Base-by-base conservation (phyloP, 2,329 filamentous ascomycete species). In the Pseudogymnoascus sp. region DNA sequence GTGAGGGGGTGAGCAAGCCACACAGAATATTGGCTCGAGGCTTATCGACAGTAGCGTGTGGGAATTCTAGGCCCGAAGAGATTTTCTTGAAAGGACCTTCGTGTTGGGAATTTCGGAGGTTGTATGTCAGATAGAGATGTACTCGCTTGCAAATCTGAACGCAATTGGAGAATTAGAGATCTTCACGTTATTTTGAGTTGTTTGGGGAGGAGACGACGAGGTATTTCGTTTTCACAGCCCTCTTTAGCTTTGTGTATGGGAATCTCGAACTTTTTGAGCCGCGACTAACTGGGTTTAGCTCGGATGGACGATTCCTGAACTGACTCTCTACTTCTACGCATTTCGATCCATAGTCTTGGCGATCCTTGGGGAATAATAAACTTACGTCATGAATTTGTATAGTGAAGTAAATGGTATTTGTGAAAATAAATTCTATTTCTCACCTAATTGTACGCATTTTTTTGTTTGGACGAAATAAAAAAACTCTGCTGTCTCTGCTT, bases 31-130 rank as follows among this genome's bases (percentile, higher is more conserved):
- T 56, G 50, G 28, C 50, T 56, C 25, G 50, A 56, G 28, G 50
- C 50, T 56, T 56, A 56, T 56, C 50, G 50, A 56, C 50, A 56
- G 50, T 56, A 56, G 50, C 50, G 50, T 56, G 50, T 56, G 50
- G 50, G 50, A 56, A 56, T 33, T 35, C 28, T 56, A 56, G 50
- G 50, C 16, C 50, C 50, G 50, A 56, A 56, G 50, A 56, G 50
- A 56, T 56, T 56, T 50, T 56, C 23, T 25, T 10, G 8, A 18
- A n/a, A 16, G 16, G 25, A 10, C 33, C 50, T 31, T 56, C 50
- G 50, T 33, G 50, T 18, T 56, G 50, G 50, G 50, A 33, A 12
- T 18, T 18, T 18, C n/a, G n/a, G 8, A 18, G 14, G 50, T 56
- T 33, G 50, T 56, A 56, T 56, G 47, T 18, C 25, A 31, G 47